Evolutionary conservation across 2,329 filamentous ascomycete genomes (phyloP), one percentile per base, ranked within the genome.

Genomic region (Zalaria sp.): DNA sequence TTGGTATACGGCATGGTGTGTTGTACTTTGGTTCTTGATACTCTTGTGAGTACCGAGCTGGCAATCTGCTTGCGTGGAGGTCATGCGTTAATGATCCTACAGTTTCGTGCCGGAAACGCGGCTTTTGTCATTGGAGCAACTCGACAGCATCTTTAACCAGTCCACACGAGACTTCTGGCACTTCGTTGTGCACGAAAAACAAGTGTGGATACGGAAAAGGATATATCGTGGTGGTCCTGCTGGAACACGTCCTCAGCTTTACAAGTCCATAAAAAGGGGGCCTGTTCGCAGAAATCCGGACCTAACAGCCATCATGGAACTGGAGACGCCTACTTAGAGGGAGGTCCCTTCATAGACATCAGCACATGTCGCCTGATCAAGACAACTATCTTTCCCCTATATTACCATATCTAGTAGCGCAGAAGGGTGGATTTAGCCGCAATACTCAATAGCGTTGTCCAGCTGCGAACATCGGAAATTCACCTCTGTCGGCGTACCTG

Each of bases 1-100:
- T 8, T 76, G 69, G 64, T 77, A 77, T 51, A 72, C 71, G 0
- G 68, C 59, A 0, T 72, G 71, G 61, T 74, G 73, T 52, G 46
- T 73, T 25, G 63, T 74, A 35, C 71, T 69, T n/a, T 39, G 72
- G 55, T 54, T 67, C 48, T 57, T 61, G 52, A 46, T 64, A 57
- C 42, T 70, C 10, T 44, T 52, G 25, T 39, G 31, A 25, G 41
- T 42, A 6, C n/a, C 11, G 27, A 11, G n/a, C n/a, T n/a, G n/a
- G n/a, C n/a, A n/a, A n/a, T n/a, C n/a, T n/a, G 25, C 6, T n/a
- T 27, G 11, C n/a, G 25, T 4, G n/a, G 10, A 5, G 31, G n/a
- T 18, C 5, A 5, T n/a, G n/a, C n/a, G n/a, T n/a, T n/a, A n/a
- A n/a, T n/a, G 6, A 6, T 34, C 25, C 54, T 56, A 32, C 35